phyloP scores from a whole-genome alignment of 1,284 basidiomycete species.

The Testicularia cyperi region DNA sequence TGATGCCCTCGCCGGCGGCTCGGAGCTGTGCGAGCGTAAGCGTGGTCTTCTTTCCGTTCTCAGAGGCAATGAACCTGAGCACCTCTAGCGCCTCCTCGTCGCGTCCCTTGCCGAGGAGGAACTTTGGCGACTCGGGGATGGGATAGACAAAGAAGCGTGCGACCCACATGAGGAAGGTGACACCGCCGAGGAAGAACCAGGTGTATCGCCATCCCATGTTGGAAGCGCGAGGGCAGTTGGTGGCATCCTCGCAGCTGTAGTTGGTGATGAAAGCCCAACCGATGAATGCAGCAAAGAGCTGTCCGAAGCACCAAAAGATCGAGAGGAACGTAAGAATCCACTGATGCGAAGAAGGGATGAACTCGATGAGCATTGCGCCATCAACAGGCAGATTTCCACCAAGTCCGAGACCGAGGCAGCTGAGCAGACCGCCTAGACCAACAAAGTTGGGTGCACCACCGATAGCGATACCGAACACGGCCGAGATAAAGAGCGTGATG shows the following conservation, averaged over 20 bases:
- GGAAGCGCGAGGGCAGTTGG: conserved; percentile 62
- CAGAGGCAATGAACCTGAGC: conserved; percentile 70
- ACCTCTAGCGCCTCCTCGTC: conserved; percentile 73
- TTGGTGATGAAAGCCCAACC: conserved; percentile 64
- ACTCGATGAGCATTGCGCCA: conserved; percentile 55
- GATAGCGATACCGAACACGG: conserved; percentile 68
- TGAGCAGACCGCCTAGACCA: conserved; percentile 65
- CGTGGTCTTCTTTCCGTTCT: conserved; percentile 65
- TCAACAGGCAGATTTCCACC: conserved; percentile 64
- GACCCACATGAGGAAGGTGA: conserved; percentile 53
- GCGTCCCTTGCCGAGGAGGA: conserved; percentile 71
- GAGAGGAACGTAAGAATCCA: conserved; percentile 70
- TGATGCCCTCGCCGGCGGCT: conserved; percentile 41
- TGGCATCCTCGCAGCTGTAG: conserved; percentile 57
- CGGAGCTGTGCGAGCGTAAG: conserved; percentile 45
- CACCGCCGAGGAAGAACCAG: conserved; percentile 62
- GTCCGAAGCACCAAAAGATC: conserved; percentile 70
- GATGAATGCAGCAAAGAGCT: conserved; percentile 61
- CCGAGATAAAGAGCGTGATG: conserved; percentile 67
- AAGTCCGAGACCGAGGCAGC: conserved; percentile 66
- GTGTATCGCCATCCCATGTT: conserved; percentile 71
- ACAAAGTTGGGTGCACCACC: conserved; percentile 67
- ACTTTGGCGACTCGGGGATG: conserved; percentile 69
- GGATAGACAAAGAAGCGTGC: conserved; percentile 60
- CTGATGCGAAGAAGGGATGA: conserved; percentile 58